Conservation (phyloP, 768 basidiomycete genomes). For the Suillus decipiens region DNA sequence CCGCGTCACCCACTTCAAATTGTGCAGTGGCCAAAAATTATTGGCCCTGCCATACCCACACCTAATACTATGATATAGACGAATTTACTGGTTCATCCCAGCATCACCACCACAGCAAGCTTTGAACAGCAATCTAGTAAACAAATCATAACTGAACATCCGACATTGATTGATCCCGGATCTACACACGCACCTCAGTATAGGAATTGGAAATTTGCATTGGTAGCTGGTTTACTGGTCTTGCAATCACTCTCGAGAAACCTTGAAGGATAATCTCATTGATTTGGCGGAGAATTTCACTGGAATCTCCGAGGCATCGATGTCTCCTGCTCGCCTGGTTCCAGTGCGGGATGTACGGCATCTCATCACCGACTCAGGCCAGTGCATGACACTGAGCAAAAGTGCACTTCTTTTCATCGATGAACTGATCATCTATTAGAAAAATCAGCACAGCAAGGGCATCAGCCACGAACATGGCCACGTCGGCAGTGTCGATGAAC, state of each 20-base stretch:
- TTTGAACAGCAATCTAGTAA: not conserved
- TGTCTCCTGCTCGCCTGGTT: not conserved
- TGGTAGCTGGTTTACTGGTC: not conserved
- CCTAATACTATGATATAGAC: not conserved
- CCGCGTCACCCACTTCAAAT: not conserved
- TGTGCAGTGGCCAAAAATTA: not conserved
- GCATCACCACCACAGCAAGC: not conserved
- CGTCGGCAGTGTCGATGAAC: not conserved
- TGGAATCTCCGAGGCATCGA: not conserved
- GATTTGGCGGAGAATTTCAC: not conserved
- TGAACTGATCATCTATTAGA: not conserved
- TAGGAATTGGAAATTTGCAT: not conserved
- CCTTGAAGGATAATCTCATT: not conserved
- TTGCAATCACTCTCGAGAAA: not conserved
- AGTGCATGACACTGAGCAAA: not conserved
- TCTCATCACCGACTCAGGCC: not conserved
- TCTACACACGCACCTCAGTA: too few relatives aligned
- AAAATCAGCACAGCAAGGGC: not conserved
- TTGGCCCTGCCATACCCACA: not conserved
- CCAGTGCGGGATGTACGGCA: not conserved
- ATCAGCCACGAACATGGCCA: not conserved
- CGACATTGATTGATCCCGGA: too few relatives aligned
- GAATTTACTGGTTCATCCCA: not conserved
- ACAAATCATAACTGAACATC: not conserved
- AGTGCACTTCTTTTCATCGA: not conserved